Evolutionary conservation across 2,329 filamentous ascomycete genomes (phyloP), one percentile per base, ranked within the genome.

Genomic region (Xylaria sp.): DNA sequence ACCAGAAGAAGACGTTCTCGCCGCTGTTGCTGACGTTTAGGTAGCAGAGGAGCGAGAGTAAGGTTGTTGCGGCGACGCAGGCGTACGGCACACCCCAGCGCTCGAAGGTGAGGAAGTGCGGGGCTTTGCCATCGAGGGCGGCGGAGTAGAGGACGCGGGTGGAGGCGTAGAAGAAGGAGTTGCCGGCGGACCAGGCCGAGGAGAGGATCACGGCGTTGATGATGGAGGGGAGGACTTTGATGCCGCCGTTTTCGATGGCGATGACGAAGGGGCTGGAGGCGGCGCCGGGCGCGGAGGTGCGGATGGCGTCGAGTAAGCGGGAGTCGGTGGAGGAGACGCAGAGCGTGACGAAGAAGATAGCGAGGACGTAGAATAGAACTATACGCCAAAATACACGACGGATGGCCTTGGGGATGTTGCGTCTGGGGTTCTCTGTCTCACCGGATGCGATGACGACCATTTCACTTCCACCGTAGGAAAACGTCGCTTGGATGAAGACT

Each of bases 311-410:
- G 13, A 73, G 67, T 1, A 76, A 71, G 9, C 70, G 66, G 0
- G 59, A 16, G 35, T 73, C 73, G 34, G 60, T 56, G 1, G 71
- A 75, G 1, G 74, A 71, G 39, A 74, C 73, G 54, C 70, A 71
- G 19, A 74, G 53, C 9, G 70, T 72, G 19, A 74, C 65, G 16
- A 76, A 57, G 70, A 90, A 78, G 7, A 84, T 82, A 5, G 85
- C 86, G 1, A 88, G 77, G 1, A 88, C 79, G 73, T 89, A 89
- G 72, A 90, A 89, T 1, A 82, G 75, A 0, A 83, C 83, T 47
- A 90, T 78, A 59, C 87, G 82, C 73, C 86, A 88, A 73, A 89
- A 89, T 4, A 89, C 85, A 39, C 83, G 82, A 52, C 87, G 87
- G 70, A 82, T 87, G 0, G 87, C 86, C 60, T 80, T 83, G 1